Percentiles rank a stretch among this genome's conserved stretches.
Conservation (phyloP, 768 basidiomycete genomes). For the Boletus subcaerulescens region DNA sequence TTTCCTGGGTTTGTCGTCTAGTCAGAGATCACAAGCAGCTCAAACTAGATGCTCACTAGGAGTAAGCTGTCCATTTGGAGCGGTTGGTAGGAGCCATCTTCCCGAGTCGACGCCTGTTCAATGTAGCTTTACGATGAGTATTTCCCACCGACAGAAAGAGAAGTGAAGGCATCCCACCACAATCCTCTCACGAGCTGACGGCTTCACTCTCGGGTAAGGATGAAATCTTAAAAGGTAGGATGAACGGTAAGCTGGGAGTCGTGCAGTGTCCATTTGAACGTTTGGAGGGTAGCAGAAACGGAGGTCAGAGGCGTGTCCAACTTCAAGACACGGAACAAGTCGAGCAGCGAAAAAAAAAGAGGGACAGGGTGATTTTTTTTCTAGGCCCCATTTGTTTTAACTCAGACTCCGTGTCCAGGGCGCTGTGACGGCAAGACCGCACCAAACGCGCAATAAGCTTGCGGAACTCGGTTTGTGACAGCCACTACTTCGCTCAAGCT, state of each 20-base stretch:
- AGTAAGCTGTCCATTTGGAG: not conserved
- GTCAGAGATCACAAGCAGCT: not conserved
- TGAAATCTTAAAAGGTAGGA: slow-evolving; percentile 29
- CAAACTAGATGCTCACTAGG: slow-evolving; percentile 4
- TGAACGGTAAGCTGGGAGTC: slow-evolving; percentile 26
- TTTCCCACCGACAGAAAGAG: slow-evolving; percentile 3
- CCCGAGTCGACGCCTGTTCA: slow-evolving; percentile 9
- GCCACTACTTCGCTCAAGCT: slow-evolving; percentile 5
- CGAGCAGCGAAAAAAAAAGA: slow-evolving; percentile 2
- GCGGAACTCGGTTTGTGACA: slow-evolving; percentile 17
- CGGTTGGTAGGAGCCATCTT: not conserved
- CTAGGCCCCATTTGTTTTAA: slow-evolving; percentile 14
- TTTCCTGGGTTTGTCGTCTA: slow-evolving; percentile 9
- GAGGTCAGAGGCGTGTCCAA: not conserved
- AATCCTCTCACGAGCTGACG: slow-evolving; percentile 24
- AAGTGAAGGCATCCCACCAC: slow-evolving; percentile 15
- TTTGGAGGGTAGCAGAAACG: not conserved
- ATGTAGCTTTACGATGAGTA: slow-evolving; percentile 1
- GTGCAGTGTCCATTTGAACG: slow-evolving; percentile 13
- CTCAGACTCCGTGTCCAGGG: slow-evolving; percentile 23
- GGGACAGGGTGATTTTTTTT: not conserved
- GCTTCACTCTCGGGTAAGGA: slow-evolving; percentile 27
- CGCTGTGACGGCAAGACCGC: slow-evolving; percentile 25
- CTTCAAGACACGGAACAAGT: slow-evolving; percentile 3
- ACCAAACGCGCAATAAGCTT: slow-evolving; percentile 21